Percentiles rank a stretch among this genome's conserved stretches.
These are phyloP conservation scores for Agarophyton chilense DNA, from an alignment of 23 red algal species.

Conservation along the genomic window DNA sequence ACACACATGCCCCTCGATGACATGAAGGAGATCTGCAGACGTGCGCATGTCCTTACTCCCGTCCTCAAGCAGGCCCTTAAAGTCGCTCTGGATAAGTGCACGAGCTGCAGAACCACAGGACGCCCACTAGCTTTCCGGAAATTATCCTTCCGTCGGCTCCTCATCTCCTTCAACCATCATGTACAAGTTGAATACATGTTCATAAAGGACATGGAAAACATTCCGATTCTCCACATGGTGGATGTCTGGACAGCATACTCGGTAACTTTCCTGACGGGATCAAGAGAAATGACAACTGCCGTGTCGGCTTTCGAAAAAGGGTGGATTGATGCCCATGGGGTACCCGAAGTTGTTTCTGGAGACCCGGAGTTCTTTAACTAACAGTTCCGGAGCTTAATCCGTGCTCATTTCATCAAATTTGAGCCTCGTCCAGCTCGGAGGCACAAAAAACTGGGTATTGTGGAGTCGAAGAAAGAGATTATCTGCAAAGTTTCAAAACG, in stretches of 20 bases:
- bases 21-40: conserved; percentile 19
- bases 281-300: background rate
- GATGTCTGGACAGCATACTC: conserved; percentile 19
- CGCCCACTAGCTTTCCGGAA: background rate
- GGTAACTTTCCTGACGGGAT: background rate
- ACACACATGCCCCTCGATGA: conserved; percentile 14
- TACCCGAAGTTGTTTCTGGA: background rate
- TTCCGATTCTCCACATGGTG: conserved; percentile 35
- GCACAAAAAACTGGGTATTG: conserved; percentile 47
- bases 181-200: conserved; percentile 42
- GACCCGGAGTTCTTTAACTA: conserved; percentile 37
- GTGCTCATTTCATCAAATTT: conserved; percentile 3
- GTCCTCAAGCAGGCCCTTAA: conserved; percentile 3
- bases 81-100: background rate
- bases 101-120: background rate
- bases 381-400: background rate
- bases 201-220: conserved; percentile 10
- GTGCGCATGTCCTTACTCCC: conserved; percentile 1
- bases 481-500: background rate
- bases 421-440: conserved; percentile 27
- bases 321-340: conserved; percentile 35
- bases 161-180: conserved; percentile 23
- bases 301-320: background rate
- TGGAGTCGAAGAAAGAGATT: conserved; percentile 25
- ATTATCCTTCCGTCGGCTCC: conserved; percentile 26